These are phyloP conservation scores for Globisporangium spinosum DNA, from an alignment of 352 stramenopile species.

Conservation along the genomic window DNA sequence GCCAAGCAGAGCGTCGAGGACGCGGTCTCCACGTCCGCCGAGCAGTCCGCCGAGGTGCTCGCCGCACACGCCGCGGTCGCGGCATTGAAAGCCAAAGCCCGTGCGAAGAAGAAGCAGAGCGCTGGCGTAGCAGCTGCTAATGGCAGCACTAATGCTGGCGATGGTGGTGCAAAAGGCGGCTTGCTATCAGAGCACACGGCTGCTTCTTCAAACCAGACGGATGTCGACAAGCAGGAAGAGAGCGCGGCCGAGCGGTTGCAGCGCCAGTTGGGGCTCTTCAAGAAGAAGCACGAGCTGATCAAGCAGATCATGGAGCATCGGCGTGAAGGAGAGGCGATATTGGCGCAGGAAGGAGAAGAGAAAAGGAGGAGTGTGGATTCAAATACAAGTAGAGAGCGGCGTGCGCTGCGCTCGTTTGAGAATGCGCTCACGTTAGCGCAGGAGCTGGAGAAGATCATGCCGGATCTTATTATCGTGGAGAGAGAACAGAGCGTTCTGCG, in stretches of 20 bases:
- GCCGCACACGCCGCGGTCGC: constrained; percentile 63
- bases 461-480: constrained; percentile 31
- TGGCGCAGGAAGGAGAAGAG: constrained; percentile 16
- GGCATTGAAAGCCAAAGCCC: constrained; percentile 53
- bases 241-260: constrained; percentile 23
- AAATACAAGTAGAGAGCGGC: background rate
- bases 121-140: background rate
- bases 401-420: constrained; percentile 30
- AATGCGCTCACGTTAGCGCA: constrained; percentile 28
- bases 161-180: background rate
- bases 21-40: constrained; percentile 32
- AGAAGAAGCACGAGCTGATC: constrained; percentile 51
- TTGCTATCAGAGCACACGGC: background rate
- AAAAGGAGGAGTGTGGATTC: background rate
- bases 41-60: constrained; percentile 57
- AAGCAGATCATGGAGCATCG: constrained; percentile 40
- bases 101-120: background rate
- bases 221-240: background rate
- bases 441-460: constrained; percentile 37
- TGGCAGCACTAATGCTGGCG: background rate
- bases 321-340: constrained; percentile 31
- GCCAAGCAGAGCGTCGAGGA: constrained; percentile 55
- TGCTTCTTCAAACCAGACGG: background rate
- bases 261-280: constrained; percentile 32
- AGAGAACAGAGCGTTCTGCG: constrained; percentile 7